These are phyloP conservation scores for Pythium angustatum DNA, from an alignment of 352 stramenopile genomes.

Conservation along the genomic window DNA sequence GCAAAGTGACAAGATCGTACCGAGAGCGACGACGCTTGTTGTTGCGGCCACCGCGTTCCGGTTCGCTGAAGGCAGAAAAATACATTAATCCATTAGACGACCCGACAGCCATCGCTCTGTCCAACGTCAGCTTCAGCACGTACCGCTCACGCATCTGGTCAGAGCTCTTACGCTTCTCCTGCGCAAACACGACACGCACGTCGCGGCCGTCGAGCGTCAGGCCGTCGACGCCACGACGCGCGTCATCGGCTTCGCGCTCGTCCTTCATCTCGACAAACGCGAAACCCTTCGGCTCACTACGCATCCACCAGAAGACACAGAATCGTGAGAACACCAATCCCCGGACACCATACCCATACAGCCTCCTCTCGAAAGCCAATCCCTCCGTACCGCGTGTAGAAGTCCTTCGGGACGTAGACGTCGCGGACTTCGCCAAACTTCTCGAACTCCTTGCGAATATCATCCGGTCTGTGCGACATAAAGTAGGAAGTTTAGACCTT, in stretches of 20 bases:
- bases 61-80: constrained; percentile 5
- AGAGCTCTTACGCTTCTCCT: constrained; percentile 95
- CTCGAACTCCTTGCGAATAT: constrained; percentile 92
- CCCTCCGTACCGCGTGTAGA: constrained; percentile 84
- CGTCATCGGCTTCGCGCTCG: constrained; percentile 90
- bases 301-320: constrained; percentile 8
- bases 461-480: constrained; percentile 62
- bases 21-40: constrained; percentile 22
- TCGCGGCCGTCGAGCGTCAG: constrained; percentile 91
- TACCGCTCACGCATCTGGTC: constrained; percentile 92
- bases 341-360: background rate
- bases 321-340: background rate
- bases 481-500: constrained; percentile 1
- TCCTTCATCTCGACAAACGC: constrained; percentile 95
- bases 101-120: background rate
- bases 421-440: constrained; percentile 93
- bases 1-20: constrained; percentile 6
- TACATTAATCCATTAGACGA: background rate
- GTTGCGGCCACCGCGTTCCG: constrained; percentile 10
- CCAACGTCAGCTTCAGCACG: constrained; percentile 5
- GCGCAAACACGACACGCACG: constrained; percentile 95
- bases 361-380: background rate
- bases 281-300: constrained; percentile 92
- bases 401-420: constrained; percentile 96
- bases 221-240: constrained; percentile 90